Conservation (phyloP, 2,329 filamentous ascomycete species). For the Aciculosporium take region DNA sequence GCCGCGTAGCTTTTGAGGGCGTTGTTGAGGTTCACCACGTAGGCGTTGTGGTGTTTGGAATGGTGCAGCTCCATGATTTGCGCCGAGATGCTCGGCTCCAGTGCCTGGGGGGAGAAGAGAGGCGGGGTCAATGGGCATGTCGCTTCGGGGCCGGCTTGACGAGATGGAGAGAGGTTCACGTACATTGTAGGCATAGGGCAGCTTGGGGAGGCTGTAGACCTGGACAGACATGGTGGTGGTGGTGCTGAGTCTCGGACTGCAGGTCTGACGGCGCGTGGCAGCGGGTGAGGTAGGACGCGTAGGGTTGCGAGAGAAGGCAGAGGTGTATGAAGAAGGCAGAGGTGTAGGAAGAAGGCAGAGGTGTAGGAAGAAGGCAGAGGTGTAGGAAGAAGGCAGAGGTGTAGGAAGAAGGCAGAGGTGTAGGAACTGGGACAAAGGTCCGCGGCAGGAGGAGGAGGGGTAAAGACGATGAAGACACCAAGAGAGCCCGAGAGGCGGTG, state of each 20-base stretch:
- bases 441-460: no score
- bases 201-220: conserved; percentile 45
- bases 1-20: conserved; percentile 45
- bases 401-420: no score
- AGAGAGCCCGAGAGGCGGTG: no score
- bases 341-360: background rate
- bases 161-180: conserved; percentile 14
- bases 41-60: conserved; percentile 64
- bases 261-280: no score
- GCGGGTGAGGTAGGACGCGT: background rate
- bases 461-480: no score
- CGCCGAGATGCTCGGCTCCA: conserved; percentile 59
- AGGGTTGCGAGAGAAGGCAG: background rate
- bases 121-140: conserved; percentile 23
- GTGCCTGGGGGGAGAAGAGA: conserved; percentile 32
- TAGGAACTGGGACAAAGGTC: no score
- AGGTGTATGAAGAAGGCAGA: background rate
- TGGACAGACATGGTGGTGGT: conserved; percentile 20
- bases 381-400: no score
- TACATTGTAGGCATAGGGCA: conserved; percentile 60
- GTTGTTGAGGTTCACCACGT: conserved; percentile 61
- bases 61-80: conserved; percentile 77
- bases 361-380: no score
- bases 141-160: conserved; percentile 19
- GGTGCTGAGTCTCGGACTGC: no score